A percentile compares a stretch with the other conserved stretches of the same genome.
phyloP scores from a whole-genome alignment of 805 yeast genomes.

The Wickerhamomyces hampshirensis region DNA sequence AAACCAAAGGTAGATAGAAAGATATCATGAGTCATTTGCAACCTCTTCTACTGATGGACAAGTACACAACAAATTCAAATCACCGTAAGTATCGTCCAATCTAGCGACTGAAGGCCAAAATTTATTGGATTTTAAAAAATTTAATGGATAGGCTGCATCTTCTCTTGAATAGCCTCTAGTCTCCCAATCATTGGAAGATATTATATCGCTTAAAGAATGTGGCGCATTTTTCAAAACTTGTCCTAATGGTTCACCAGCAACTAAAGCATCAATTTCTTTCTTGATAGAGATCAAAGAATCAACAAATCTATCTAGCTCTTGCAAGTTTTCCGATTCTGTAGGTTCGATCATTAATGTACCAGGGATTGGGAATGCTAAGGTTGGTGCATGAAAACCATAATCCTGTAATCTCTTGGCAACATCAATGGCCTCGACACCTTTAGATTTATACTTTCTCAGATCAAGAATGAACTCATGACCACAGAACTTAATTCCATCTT shows the following conservation, averaged over 20 bases:
- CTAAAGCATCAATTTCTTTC: conserved; percentile 70
- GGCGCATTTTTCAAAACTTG: conserved; percentile 83
- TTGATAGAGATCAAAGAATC: conserved; percentile 83
- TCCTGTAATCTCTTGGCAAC: conserved; percentile 96
- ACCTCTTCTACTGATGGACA: conserved; percentile 84
- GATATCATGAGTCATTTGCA: conserved; percentile 28
- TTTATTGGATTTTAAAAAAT: conserved; percentile 66
- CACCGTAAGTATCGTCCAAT: conserved; percentile 93
- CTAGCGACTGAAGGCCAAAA: conserved; percentile 96
- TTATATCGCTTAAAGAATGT: conserved; percentile 77
- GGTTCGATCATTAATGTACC: conserved; percentile 98
- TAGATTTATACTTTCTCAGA: conserved; percentile 72
- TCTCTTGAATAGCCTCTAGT: conserved; percentile 85
- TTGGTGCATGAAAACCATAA: conserved; percentile 98
- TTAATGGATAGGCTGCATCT: conserved; percentile 88
- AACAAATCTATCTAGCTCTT: conserved; percentile 85
- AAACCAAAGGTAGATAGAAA: no score
- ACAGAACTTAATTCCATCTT: conserved; percentile 63
- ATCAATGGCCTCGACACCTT: conserved; percentile 91
- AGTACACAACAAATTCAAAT: conserved; percentile 85
- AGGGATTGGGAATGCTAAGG: conserved; percentile 98
- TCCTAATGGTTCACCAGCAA: conserved; percentile 62
- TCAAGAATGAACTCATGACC: conserved; percentile 97
- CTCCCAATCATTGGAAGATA: conserved; percentile 69
- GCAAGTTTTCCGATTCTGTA: conserved; percentile 88